Evolutionary conservation across 192 early-diverging fungal genomes (phyloP).

Genomic region (Coemansia sp.): DNA sequence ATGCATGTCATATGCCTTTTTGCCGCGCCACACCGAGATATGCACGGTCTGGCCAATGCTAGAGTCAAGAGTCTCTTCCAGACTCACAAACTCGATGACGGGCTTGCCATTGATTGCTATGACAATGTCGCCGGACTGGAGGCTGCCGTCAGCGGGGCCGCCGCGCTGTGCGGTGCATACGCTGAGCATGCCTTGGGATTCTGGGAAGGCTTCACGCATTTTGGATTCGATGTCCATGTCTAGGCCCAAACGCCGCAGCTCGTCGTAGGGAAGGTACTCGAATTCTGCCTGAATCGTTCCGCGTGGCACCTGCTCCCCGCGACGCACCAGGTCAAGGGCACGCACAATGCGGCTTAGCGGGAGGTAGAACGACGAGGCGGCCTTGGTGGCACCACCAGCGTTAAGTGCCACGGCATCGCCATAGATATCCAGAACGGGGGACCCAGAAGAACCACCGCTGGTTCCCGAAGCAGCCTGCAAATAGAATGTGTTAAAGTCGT

Average conservation of each 20-base stretch:
- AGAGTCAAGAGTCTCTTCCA: slow-evolving; percentile 62
- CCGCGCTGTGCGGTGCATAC: slow-evolving; percentile 62
- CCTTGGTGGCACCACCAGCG: slow-evolving; percentile 63
- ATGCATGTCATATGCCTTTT: slow-evolving; percentile 45
- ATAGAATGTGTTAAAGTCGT: slow-evolving; percentile 86
- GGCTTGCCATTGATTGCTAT: slow-evolving; percentile 60
- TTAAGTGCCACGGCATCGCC: slow-evolving; percentile 79
- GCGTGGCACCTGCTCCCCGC: slow-evolving; percentile 60
- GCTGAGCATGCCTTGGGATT: slow-evolving; percentile 69
- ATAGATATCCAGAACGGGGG: slow-evolving; percentile 77
- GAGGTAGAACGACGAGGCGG: slow-evolving; percentile 69
- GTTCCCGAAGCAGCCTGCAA: slow-evolving; percentile 74
- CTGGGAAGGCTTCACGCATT: slow-evolving; percentile 64
- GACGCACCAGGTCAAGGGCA: slow-evolving; percentile 61
- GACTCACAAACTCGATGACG: slow-evolving; percentile 63
- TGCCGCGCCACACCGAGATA: slow-evolving; percentile 63
- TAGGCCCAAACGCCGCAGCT: slow-evolving; percentile 70
- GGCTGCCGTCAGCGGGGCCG: slow-evolving; percentile 64
- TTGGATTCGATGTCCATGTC: slow-evolving; percentile 61
- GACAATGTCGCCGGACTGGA: slow-evolving; percentile 72
- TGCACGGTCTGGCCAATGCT: slow-evolving; percentile 53
- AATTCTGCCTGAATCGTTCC: slow-evolving; percentile 78
- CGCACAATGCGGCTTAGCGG: slow-evolving; percentile 70
- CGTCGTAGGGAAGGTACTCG: slow-evolving; percentile 72
- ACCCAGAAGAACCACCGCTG: slow-evolving; percentile 75